phyloP scores from a whole-genome alignment of 768 basidiomycete genomes.

The Daedalea quercina region DNA sequence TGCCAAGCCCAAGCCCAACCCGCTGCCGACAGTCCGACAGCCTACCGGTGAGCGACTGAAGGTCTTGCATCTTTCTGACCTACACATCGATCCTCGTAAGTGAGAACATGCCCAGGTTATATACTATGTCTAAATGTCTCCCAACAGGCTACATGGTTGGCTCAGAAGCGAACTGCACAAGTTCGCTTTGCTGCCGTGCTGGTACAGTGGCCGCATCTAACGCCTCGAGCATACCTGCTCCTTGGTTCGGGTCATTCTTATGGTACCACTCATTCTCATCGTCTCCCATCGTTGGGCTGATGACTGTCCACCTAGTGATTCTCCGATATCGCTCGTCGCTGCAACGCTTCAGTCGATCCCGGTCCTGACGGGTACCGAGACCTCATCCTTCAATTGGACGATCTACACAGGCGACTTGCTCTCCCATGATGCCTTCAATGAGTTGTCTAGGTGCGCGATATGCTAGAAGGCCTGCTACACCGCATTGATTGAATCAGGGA shows the following conservation, averaged over 20 bases:
- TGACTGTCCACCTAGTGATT: constrained; percentile 37
- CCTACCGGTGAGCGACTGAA: constrained; percentile 62
- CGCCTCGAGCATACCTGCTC: constrained; percentile 45
- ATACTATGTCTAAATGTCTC: constrained; percentile 40
- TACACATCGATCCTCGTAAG: constrained; percentile 69
- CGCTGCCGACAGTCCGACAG: constrained; percentile 47
- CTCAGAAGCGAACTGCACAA: constrained; percentile 67
- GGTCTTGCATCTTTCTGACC: constrained; percentile 68
- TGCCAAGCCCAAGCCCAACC: constrained; percentile 67
- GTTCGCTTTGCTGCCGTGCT: constrained; percentile 57
- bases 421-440: constrained; percentile 61
- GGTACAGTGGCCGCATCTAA: constrained; percentile 52
- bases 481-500: constrained; percentile 28
- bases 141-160: constrained; percentile 62
- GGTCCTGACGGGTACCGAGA: constrained; percentile 50
- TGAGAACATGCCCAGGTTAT: neutral
- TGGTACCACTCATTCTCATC: constrained; percentile 30
- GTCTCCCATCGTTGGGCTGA: constrained; percentile 17
- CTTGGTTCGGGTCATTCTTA: constrained; percentile 57
- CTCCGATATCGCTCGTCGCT: constrained; percentile 52
- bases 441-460: constrained; percentile 47
- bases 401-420: constrained; percentile 72
- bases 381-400: constrained; percentile 56
- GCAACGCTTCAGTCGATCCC: constrained; percentile 65
- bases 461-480: constrained; percentile 12